Percentiles rank a stretch among this genome's conserved stretches.
phyloP scores from a whole-genome alignment of 768 basidiomycete species.

The Trametes sanguinea region DNA sequence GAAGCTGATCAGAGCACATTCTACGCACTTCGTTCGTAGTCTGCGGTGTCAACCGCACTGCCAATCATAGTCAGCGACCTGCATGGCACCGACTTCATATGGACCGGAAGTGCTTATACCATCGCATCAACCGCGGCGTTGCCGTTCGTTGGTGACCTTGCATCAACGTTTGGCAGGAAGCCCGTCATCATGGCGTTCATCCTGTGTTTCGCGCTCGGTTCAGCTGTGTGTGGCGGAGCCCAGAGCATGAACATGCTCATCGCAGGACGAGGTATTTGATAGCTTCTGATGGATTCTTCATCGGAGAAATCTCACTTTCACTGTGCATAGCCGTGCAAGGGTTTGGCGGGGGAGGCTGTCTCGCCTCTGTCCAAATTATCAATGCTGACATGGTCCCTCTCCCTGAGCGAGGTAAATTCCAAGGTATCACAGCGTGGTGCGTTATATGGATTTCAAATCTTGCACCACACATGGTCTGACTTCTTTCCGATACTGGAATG shows the following conservation, averaged over 20 bases:
- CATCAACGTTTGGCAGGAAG: slow-evolving; percentile 38
- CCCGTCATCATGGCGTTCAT: slow-evolving; percentile 35
- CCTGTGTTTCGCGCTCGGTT: slow-evolving; percentile 40
- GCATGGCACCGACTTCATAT: slow-evolving; percentile 26
- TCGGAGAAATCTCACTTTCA: not conserved
- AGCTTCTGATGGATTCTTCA: too few relatives aligned
- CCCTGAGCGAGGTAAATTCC: slow-evolving; percentile 36
- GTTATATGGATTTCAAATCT: not conserved
- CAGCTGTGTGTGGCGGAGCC: slow-evolving; percentile 42
- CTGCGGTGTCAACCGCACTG: slow-evolving; percentile 28
- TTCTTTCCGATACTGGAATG: too few relatives aligned
- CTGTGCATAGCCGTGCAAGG: slow-evolving; percentile 26
- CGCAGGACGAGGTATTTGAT: slow-evolving; percentile 32
- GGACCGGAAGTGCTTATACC: slow-evolving; percentile 36
- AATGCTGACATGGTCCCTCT: slow-evolving; percentile 30
- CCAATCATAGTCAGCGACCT: slow-evolving; percentile 24
- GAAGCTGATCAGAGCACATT: not conserved
- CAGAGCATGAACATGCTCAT: slow-evolving; percentile 44
- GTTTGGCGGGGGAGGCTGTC: slow-evolving; percentile 27
- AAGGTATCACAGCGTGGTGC: slow-evolving; percentile 10
- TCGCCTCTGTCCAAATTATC: slow-evolving; percentile 27
- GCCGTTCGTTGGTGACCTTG: slow-evolving; percentile 36
- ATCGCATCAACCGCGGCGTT: slow-evolving; percentile 38
- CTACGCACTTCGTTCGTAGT: not conserved
- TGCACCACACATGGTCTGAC: too few relatives aligned